Base-by-base conservation (phyloP, 23 red algal genomes). In the Gracilaria domingensis region DNA sequence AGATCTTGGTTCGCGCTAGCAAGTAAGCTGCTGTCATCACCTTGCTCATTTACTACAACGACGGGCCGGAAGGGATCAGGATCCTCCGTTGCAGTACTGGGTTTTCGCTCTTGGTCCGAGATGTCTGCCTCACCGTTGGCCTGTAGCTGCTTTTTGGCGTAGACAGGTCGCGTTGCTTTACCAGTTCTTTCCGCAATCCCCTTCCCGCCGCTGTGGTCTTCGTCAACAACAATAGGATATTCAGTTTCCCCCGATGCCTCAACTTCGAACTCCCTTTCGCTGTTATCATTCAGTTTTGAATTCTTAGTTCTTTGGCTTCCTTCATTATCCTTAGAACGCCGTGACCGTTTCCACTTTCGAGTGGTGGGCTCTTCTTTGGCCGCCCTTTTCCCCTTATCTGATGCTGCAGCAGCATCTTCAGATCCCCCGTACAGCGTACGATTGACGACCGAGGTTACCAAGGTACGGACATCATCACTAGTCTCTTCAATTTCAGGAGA, bases 401-500 rank as follows among this genome's bases (percentile, higher is more conserved):
- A 33, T 11, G 24, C 17, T 24, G 16, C 69, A 59, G 67, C 32
- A 9, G 58, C 48, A 54, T 13, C 32, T 32, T 28, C 38, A 77
- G 50, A 75, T 21, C 17, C 13, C 47, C 70, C 84, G 33, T 58
- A 45, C 29, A 59, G 67, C 24, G 65, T 49, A 20, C 84, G 66
- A 37, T 82, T 65, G 21, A 82, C 79, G 26, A 47, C 79, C 12
- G 79, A 62, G 12, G 53, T 64, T 20, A 82, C 53, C 9, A 82
- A 44, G 11, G 12, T 64, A 17, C 79, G 42, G 8, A 90, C 87
- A 37, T 90, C 87, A 9, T 70, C 30, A 64, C 76, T 70, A 0
- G 25, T 23, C 38, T 71, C 55, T 71, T 30, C 16, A 62, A 90
- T 28, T 20, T 38, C 87, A 42, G 87, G 87, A 14, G 79, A 60